Base-by-base conservation (phyloP, 2,329 filamentous ascomycete species). In the Coniochaeta sp. region DNA sequence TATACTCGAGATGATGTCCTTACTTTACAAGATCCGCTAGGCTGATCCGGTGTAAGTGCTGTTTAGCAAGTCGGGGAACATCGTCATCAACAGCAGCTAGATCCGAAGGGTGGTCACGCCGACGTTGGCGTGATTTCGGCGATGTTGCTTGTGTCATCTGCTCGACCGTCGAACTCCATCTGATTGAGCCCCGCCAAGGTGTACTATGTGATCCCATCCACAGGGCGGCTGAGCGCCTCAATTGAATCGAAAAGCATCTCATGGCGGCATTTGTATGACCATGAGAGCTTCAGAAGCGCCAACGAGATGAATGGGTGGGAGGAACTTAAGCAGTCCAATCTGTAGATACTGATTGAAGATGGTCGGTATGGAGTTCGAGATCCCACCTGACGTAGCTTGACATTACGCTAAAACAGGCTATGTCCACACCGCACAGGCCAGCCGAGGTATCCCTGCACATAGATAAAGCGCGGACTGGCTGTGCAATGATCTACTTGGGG, bases 1-100 rank as follows among this genome's bases (percentile, higher is more conserved):
- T 36, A 54, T 17, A n/a, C 16, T 52, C 2, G 47, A 31, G 12
- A 58, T 50, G 58, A 58, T 28, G 40, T 11, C 62, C 79, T 67
- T 80, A 96, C 89, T 89, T 93, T 67, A 97, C 89, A 6, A 99
- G 81, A 70, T 98, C 95, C 61, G 89, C 87, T 36, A 99, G 83
- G 28, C 91, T 95, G 69, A 98, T 78, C 12, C 89, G 85, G 70
- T 96, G 90, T 58, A 96, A 83, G 38, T 88, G 87, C 69, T 89
- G 87, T 61, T 86, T 86, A 34, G 93, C 91, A 55, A 98, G 83
- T 47, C 84, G 84, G 54, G 87, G 84, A 65, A 98, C 90, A 71
- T 95, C 89, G 64, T 89, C 86, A 70, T 93, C 89, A 43, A 83
- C 82, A 19, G 85, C 81, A 54, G 77, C 77, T n/a, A 60, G 59